Evolutionary conservation across 352 stramenopile species (phyloP), one percentile per base, ranked within the genome.

Genomic region (Plasmopara muralis): DNA sequence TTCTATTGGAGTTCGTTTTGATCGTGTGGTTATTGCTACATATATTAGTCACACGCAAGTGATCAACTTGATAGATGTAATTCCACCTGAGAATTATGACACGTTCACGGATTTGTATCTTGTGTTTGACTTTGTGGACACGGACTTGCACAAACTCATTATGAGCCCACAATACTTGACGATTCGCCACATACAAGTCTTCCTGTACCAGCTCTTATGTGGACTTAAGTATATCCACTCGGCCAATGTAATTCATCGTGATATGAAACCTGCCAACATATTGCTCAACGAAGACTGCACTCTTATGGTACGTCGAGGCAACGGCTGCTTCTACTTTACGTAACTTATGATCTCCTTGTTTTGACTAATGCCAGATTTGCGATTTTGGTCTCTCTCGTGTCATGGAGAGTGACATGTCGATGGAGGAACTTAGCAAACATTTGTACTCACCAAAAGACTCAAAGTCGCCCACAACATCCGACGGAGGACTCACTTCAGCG

Each of bases 181-280:
- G 0, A 95, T 97, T 49, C 89, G 95, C 53, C 95, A 98, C 64
- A 95, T 97, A 29, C 90, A 98, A 72, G 96, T 98, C n/a, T 98
- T 98, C 68, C 65, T 97, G 51, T 98, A 98, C 65, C 93, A 98
- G 62, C 65, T 98, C 37, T 66, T 98, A 9, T 91, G 92, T 16
- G 93, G 89, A 4, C 64, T 98, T 37, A 98, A 98, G 73, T 98
- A 98, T 62, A 95, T 98, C 45, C 95, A 98, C 64, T 97, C 85
- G 29, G 83, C 74, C 12, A 88, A 93, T 57, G 81, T 95, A 43
- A 93, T 95, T 55, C 85, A 95, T 49, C 82, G 85, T 31, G 85
- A 95, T 57, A 81, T 95, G 68, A 95, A 95, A 51, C 85, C 85
- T 0, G 81, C 83, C 53, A 96, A 96, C 55, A 88, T 96, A 8